phyloP scores from a whole-genome alignment of 129 eudicot species.

The Daucus carota region DNA sequence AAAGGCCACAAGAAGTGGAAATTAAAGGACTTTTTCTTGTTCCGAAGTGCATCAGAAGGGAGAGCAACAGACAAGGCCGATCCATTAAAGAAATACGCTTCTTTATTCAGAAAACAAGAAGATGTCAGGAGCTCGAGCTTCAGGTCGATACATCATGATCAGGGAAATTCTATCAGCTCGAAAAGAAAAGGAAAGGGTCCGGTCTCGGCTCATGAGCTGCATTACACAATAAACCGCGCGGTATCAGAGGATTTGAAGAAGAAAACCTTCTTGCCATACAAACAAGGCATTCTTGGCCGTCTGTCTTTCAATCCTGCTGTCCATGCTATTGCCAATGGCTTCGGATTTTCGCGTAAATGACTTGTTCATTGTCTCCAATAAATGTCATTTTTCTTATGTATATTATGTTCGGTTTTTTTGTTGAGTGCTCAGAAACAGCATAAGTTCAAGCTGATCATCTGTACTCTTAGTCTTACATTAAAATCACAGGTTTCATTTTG shows the following conservation, averaged over 20 bases:
- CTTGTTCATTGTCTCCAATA: not conserved
- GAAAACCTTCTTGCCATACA: slow-evolving; percentile 86
- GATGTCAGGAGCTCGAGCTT: slow-evolving; percentile 31
- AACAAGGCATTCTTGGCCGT: slow-evolving; percentile 78
- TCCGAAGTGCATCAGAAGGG: slow-evolving; percentile 91
- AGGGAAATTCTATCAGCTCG: slow-evolving; percentile 28
- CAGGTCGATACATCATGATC: slow-evolving; percentile 15
- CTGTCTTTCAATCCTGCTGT: slow-evolving; percentile 64
- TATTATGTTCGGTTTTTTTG: not conserved
- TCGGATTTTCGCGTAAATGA: slow-evolving; percentile 45
- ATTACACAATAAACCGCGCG: slow-evolving; percentile 71
- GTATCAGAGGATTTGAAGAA: slow-evolving; percentile 70
- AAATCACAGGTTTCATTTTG: not conserved
- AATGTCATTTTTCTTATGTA: not conserved
- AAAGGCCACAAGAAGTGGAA: slow-evolving; percentile 52
- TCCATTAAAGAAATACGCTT: slow-evolving; percentile 60
- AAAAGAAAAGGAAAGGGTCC: slow-evolving; percentile 43
- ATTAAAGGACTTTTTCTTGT: slow-evolving; percentile 65
- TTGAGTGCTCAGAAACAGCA: not conserved
- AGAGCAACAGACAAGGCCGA: slow-evolving; percentile 57
- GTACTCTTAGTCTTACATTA: not conserved
- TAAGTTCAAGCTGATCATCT: not conserved
- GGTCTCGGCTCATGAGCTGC: slow-evolving; percentile 87
- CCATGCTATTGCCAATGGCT: slow-evolving; percentile 72
- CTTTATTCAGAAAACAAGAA: slow-evolving; percentile 31